phyloP scores from a whole-genome alignment of 1,284 basidiomycete species.

The Marasmius sp. region DNA sequence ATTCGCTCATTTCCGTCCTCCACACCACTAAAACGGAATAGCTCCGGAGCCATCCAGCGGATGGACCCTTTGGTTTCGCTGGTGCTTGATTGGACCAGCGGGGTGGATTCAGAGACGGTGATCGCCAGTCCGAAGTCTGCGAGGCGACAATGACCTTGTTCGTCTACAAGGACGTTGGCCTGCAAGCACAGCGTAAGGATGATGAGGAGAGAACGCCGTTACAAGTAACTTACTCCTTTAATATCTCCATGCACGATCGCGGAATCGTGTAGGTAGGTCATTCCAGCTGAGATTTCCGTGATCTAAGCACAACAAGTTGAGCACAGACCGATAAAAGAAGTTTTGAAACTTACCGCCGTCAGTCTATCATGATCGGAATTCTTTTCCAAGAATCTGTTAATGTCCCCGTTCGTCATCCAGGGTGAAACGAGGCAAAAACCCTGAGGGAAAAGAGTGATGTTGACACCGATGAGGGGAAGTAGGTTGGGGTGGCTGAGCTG shows the following conservation, averaged over 20 bases:
- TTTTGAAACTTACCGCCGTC: background rate
- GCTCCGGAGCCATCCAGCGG: background rate
- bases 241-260: background rate
- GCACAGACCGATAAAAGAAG: background rate
- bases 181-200: background rate
- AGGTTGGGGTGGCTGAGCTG: slow-evolving; percentile 14
- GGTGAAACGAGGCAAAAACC: slow-evolving; percentile 13
- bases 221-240: background rate
- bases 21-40: background rate
- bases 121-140: background rate
- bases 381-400: slow-evolving; percentile 6
- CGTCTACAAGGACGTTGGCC: background rate
- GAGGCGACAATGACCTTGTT: background rate
- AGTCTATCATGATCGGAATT: slow-evolving; percentile 8
- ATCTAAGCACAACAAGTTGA: background rate
- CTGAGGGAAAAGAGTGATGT: slow-evolving; percentile 1
- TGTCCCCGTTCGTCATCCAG: slow-evolving; percentile 13
- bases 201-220: background rate
- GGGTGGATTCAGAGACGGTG: no score
- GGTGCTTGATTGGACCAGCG: background rate
- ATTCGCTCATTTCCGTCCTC: background rate
- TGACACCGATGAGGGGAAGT: slow-evolving; percentile 14
- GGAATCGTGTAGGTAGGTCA: background rate
- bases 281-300: background rate
- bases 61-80: background rate